Percentiles rank a stretch among this genome's conserved stretches.
Conservation (phyloP, 2,329 filamentous ascomycete species). For the Venturia carpophila region DNA sequence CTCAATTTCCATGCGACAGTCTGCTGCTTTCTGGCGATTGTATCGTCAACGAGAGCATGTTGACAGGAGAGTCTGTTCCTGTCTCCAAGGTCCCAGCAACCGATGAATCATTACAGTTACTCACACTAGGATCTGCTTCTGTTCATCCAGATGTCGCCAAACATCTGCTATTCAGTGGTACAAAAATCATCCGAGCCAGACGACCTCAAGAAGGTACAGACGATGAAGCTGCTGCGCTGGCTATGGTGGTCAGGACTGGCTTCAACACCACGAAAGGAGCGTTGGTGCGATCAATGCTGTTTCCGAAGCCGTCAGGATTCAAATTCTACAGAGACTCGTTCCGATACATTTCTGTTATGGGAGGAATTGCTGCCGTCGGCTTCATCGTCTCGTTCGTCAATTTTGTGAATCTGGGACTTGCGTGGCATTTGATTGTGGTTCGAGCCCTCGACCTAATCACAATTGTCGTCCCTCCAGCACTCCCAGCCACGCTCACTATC, state of each 20-base stretch:
- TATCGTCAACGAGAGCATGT: constrained; percentile 98
- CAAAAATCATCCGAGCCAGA: constrained; percentile 85
- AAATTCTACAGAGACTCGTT: constrained; percentile 98
- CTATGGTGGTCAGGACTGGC: constrained; percentile 85
- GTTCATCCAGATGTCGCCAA: constrained; percentile 76
- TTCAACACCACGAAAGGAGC: constrained; percentile 98
- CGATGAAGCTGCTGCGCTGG: constrained; percentile 83
- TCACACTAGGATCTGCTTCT: constrained; percentile 74
- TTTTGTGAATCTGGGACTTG: constrained; percentile 74
- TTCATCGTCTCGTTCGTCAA: constrained; percentile 90
- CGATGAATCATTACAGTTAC: constrained; percentile 64
- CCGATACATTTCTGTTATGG: constrained; percentile 97
- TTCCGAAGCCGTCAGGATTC: constrained; percentile 96
- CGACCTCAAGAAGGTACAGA: constrained; percentile 55
- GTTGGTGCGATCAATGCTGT: constrained; percentile 93
- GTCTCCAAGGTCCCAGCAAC: constrained; percentile 85
- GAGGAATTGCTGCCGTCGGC: constrained; percentile 70
- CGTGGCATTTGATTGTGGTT: constrained; percentile 85
- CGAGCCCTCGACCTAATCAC: constrained; percentile 92
- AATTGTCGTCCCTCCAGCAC: constrained; percentile 89
- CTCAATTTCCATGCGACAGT: constrained; percentile 86
- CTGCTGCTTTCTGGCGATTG: constrained; percentile 87
- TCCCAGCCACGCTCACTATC: constrained; percentile 91
- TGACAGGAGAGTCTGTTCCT: constrained; percentile 92
- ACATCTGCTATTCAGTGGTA: constrained; percentile 90